These are phyloP conservation scores for Perkinsela sp. DNA, from an alignment of 208 protist species.

Conservation along the genomic window DNA sequence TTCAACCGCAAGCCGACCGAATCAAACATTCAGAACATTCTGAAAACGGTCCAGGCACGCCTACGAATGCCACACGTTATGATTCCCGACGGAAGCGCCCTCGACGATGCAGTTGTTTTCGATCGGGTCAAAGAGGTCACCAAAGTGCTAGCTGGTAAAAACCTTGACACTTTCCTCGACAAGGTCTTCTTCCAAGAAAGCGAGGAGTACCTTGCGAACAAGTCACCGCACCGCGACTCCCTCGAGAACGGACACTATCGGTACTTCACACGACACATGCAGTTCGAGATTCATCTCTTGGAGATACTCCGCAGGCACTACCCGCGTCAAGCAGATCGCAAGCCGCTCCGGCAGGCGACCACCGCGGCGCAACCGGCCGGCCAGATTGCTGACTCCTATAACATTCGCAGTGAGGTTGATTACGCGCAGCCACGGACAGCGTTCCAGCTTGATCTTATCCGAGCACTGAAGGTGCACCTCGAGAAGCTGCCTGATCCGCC, in stretches of 20 bases:
- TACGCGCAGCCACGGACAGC: not conserved
- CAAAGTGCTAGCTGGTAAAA: not conserved
- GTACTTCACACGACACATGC: not conserved
- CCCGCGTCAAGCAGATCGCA: not conserved
- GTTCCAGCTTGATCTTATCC: not conserved
- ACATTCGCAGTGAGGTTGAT: not conserved
- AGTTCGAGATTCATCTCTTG: not conserved
- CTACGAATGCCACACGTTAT: not conserved
- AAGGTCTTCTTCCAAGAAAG: not conserved
- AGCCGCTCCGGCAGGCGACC: not conserved
- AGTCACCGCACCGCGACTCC: not conserved
- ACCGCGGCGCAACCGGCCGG: not conserved
- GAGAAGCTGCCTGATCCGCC: not conserved
- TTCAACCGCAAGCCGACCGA: not conserved
- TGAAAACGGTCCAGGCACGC: not conserved
- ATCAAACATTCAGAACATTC: not conserved
- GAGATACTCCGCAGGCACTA: not conserved
- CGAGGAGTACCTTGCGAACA: not conserved
- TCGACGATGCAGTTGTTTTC: not conserved
- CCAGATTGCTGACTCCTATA: not conserved
- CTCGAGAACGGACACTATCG: not conserved
- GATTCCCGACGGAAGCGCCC: not conserved
- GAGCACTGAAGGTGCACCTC: not conserved
- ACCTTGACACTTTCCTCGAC: not conserved
- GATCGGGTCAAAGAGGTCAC: not conserved